Evolutionary conservation across 495 filamentous ascomycete genomes (phyloP).

Genomic region (Aspergillus coremiiformis): DNA sequence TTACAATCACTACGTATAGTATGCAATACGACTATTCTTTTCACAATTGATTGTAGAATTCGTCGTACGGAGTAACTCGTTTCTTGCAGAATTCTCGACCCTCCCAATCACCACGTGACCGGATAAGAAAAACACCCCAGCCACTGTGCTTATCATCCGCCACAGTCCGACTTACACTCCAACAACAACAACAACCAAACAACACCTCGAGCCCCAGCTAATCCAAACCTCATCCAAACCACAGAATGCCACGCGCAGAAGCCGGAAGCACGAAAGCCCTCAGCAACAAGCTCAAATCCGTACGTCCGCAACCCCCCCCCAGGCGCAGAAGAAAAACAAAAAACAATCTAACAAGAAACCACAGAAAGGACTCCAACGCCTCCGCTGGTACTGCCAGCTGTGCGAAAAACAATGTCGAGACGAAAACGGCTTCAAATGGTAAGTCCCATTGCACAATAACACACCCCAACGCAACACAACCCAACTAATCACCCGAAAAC

Average conservation of each 20-base stretch:
- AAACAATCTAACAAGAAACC: slow-evolving; percentile 5
- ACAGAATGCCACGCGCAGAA: slow-evolving; percentile 88
- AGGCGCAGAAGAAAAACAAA: background rate
- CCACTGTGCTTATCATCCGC: background rate
- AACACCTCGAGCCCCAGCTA: too few species aligned
- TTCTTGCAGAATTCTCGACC: too few species aligned
- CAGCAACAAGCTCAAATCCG: slow-evolving; percentile 73
- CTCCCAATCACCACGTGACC: background rate
- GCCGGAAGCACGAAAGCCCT: slow-evolving; percentile 79
- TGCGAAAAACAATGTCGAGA: slow-evolving; percentile 46
- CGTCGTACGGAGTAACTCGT: too few species aligned
- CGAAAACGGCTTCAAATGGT: slow-evolving; percentile 50
- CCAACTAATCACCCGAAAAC: background rate
- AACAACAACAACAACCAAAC: background rate
- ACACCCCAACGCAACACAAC: background rate
- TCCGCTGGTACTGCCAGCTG: slow-evolving; percentile 66
- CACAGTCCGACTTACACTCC: background rate
- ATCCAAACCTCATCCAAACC: too few species aligned
- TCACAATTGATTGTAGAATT: background rate
- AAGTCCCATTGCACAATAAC: slow-evolving; percentile 2
- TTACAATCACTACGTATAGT: slow-evolving; percentile 6
- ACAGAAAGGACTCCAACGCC: slow-evolving; percentile 58
- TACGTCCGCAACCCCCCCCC: slow-evolving; percentile 5
- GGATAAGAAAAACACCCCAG: background rate
- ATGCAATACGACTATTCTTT: slow-evolving; percentile 2